Evolutionary conservation across 805 yeast genomes (phyloP).

Genomic region (Yamadazyma paraphyllophila): DNA sequence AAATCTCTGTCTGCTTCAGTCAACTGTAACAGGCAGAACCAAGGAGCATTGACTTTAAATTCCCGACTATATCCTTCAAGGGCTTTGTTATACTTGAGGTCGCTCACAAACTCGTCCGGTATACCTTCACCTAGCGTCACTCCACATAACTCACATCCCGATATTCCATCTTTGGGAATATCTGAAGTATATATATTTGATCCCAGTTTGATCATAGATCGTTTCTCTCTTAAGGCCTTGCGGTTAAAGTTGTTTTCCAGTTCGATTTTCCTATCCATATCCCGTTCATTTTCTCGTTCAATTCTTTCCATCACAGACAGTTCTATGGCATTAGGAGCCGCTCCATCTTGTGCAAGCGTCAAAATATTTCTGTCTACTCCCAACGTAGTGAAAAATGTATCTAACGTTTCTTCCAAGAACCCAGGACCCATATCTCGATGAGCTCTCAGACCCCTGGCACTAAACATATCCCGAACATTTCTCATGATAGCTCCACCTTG

Average conservation of each 20-base stretch:
- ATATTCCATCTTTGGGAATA: conserved; percentile 18
- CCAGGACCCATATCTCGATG: background rate
- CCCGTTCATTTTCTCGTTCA: conserved; percentile 39
- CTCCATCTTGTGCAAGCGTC: background rate
- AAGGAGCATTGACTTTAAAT: conserved; percentile 56
- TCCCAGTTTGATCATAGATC: conserved; percentile 22
- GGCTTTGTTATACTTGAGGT: conserved; percentile 26
- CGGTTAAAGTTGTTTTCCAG: conserved; percentile 31
- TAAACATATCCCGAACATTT: background rate
- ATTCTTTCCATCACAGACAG: conserved; percentile 38
- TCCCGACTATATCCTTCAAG: conserved; percentile 23
- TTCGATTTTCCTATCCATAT: conserved; percentile 30
- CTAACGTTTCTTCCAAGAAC: background rate
- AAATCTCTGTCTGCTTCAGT: conserved; percentile 25
- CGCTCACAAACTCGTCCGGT: conserved; percentile 48
- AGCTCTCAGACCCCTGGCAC: background rate
- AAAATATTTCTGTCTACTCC: background rate
- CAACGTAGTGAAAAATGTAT: background rate
- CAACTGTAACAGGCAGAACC: conserved; percentile 46
- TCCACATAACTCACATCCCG: conserved; percentile 65
- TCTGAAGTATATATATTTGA: conserved; percentile 29
- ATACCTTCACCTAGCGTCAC: conserved; percentile 71
- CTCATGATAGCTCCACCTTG: background rate
- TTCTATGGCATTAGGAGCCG: conserved; percentile 1
- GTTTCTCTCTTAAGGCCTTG: conserved; percentile 28